Evolutionary conservation across 495 filamentous ascomycete genomes (phyloP).

Genomic region (Geoglossum glabrum): DNA sequence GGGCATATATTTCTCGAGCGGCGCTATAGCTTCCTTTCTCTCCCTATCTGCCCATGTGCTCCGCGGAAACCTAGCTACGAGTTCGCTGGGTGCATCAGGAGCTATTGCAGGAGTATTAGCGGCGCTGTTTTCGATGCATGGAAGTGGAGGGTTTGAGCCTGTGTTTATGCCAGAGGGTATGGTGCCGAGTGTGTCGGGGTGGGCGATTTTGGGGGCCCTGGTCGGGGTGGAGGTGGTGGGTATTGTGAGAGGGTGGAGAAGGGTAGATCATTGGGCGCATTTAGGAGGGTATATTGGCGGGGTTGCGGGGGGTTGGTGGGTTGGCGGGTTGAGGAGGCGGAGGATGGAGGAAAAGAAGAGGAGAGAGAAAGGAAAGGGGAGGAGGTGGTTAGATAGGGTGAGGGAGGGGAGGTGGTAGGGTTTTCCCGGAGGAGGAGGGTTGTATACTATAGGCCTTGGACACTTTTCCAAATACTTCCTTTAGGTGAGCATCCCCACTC

Average conservation of each 20-base stretch:
- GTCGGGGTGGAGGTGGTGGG: constrained; percentile 22
- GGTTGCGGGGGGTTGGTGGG: background rate
- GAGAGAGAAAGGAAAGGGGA: background rate
- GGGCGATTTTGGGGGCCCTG: constrained; percentile 20
- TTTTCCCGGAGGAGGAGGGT: too few relatives aligned
- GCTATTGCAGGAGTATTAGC: constrained; percentile 46
- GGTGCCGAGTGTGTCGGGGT: constrained; percentile 17
- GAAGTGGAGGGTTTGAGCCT: constrained; percentile 25
- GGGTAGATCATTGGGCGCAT: constrained; percentile 7
- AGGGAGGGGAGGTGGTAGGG: background rate
- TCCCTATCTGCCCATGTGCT: constrained; percentile 42
- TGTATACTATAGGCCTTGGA: too few relatives aligned
- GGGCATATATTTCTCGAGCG: constrained; percentile 50
- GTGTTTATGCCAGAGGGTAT: constrained; percentile 24
- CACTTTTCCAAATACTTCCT: too few relatives aligned
- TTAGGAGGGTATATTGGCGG: constrained; percentile 6
- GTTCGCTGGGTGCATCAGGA: constrained; percentile 53
- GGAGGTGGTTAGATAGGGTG: background rate
- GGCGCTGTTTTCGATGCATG: constrained; percentile 47
- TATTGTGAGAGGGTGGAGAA: constrained; percentile 16
- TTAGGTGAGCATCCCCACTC: too few relatives aligned
- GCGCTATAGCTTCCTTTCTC: constrained; percentile 41
- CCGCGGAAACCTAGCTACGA: constrained; percentile 24
- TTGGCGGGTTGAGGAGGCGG: background rate
- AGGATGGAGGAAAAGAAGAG: background rate